Conservation (phyloP, 495 filamentous ascomycete genomes). For the Stereocaulon alpinum region DNA sequence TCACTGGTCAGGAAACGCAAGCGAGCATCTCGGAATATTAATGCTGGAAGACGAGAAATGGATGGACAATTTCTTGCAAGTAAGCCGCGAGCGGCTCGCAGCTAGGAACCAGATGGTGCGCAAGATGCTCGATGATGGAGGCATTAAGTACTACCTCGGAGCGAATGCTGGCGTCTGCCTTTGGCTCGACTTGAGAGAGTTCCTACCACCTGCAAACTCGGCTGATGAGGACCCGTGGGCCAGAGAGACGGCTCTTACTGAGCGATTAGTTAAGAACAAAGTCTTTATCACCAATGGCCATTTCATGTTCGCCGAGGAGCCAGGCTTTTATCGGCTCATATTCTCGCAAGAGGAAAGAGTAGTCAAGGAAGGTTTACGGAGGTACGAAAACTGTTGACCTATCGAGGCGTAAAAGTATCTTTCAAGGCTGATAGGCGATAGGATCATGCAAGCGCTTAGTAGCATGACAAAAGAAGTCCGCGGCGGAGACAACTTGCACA, state of each 20-base stretch:
- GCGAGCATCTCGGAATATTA: slow-evolving; percentile 34
- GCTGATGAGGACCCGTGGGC: slow-evolving; percentile 22
- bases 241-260: slow-evolving; percentile 26
- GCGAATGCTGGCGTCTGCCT: slow-evolving; percentile 50
- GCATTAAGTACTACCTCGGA: slow-evolving; percentile 23
- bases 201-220: slow-evolving; percentile 23
- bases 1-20: slow-evolving; percentile 34
- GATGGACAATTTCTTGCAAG: slow-evolving; percentile 34
- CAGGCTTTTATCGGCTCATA: slow-evolving; percentile 44
- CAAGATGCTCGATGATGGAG: slow-evolving; percentile 28
- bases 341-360: slow-evolving; percentile 33
- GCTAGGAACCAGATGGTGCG: slow-evolving; percentile 30
- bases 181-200: slow-evolving; percentile 43
- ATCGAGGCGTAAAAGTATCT: too few relatives aligned
- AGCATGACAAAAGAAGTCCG: too few relatives aligned
- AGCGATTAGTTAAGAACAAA: slow-evolving; percentile 30
- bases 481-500: too few relatives aligned
- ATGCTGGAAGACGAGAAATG: slow-evolving; percentile 41
- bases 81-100: slow-evolving; percentile 31
- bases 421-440: too few relatives aligned
- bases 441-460: too few relatives aligned
- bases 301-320: slow-evolving; percentile 34
- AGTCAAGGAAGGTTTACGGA: slow-evolving; percentile 35
- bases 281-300: slow-evolving; percentile 37
- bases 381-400: slow-evolving; percentile 23